Evolutionary conservation across 106 monocot genomes (phyloP).

Genomic region (Dendrobium chrysotoxum): DNA sequence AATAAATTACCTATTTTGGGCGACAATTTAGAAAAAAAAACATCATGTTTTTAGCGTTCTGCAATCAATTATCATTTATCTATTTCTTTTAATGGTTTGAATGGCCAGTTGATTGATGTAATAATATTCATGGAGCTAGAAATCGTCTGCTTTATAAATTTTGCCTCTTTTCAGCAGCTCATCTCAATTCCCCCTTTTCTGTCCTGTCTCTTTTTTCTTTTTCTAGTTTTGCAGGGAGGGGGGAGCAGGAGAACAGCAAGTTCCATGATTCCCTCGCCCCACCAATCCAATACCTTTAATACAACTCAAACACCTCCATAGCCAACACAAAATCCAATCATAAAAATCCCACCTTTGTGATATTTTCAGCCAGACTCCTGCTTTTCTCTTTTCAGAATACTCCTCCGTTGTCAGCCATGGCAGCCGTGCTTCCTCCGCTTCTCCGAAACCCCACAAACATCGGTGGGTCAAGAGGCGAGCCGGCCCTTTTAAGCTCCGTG

Average conservation of each 20-base stretch:
- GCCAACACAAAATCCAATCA: background rate
- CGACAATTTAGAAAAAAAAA: too few species aligned
- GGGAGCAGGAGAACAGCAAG: background rate
- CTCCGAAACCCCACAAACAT: slow-evolving; percentile 12
- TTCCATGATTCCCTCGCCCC: slow-evolving; percentile 3
- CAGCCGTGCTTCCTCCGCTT: slow-evolving; percentile 34
- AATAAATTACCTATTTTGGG: too few species aligned
- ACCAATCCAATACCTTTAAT: background rate
- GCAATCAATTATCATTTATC: too few species aligned
- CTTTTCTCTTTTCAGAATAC: slow-evolving; percentile 12
- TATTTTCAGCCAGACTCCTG: background rate
- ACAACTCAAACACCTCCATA: background rate
- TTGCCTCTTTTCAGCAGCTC: background rate
- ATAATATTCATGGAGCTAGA: background rate
- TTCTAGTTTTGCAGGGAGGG: background rate
- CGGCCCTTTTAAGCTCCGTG: slow-evolving; percentile 22
- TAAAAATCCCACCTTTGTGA: background rate
- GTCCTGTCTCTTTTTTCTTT: background rate
- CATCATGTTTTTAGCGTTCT: too few species aligned
- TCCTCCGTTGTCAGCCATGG: slow-evolving; percentile 21
- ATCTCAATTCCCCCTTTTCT: background rate
- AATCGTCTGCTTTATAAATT: background rate
- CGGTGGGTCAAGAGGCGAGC: slow-evolving; percentile 5
- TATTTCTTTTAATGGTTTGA: background rate
- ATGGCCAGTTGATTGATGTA: background rate